Evolutionary conservation across 306 rosid genomes (phyloP).

Genomic region (Hippophae gyantsensis): DNA sequence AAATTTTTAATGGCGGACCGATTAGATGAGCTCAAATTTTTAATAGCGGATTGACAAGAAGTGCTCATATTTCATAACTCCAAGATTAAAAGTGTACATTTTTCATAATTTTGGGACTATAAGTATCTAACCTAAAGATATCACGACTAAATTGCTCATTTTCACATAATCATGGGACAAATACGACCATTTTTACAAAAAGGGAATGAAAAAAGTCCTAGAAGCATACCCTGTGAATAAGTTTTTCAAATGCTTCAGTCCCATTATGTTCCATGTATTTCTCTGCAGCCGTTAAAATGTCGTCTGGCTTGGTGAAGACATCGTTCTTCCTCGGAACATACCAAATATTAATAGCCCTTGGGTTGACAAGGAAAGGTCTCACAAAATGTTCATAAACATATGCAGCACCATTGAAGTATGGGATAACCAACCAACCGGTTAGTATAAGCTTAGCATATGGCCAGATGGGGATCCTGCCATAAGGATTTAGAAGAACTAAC

Average conservation of each 20-base stretch:
- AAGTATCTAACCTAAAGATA: too few relatives aligned
- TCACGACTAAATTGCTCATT: too few relatives aligned
- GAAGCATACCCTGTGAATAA: conserved; percentile 55
- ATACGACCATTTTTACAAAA: too few relatives aligned
- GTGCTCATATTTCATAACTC: too few relatives aligned
- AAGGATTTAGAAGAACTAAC: not conserved
- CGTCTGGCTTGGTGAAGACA: conserved; percentile 39
- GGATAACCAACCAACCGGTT: conserved; percentile 90
- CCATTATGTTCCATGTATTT: conserved; percentile 77
- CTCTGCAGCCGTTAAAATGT: conserved; percentile 81
- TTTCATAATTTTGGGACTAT: too few relatives aligned
- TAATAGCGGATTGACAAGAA: too few relatives aligned
- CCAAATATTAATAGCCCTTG: conserved; percentile 75
- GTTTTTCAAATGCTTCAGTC: conserved; percentile 51
- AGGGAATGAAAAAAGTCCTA: not conserved
- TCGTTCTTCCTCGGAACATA: conserved; percentile 70
- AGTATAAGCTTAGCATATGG: conserved; percentile 76
- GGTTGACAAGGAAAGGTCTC: conserved; percentile 65
- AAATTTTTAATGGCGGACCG: too few relatives aligned
- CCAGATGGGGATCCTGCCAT: conserved; percentile 89
- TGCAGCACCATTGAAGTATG: conserved; percentile 88
- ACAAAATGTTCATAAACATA: conserved; percentile 82
- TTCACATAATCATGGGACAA: too few relatives aligned
- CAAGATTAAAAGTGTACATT: too few relatives aligned
- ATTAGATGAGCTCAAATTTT: too few relatives aligned